Evolutionary conservation across 2,329 filamentous ascomycete species (phyloP), one percentile per base, ranked within the genome.

Genomic region (Dothiorella sarmentorum): DNA sequence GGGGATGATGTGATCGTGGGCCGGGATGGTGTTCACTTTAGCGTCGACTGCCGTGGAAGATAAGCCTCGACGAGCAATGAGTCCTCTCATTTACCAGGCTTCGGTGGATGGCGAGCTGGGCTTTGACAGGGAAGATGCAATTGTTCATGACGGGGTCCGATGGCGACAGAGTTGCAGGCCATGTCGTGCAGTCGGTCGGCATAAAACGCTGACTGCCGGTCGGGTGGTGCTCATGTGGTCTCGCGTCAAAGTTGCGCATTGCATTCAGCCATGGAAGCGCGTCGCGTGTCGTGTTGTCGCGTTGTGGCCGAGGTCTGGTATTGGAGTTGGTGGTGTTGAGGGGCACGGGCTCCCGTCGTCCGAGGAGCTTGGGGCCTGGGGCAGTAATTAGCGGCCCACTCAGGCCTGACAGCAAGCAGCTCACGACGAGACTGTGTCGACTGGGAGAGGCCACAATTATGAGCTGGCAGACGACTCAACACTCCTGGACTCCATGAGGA

Each of bases 1-100:
- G 33, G 17, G 35, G 45, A 52, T 58, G 56, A 58, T 51, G 56
- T 58, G 56, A 58, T 58, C 27, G 24, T 10, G 24, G 35, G 44
- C 17, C 33, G 10, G 26, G 56, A 58, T 58, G 56, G 26, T 58
- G 56, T 22, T 40, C 22, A 40, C 35, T 26, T 53, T 53, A 53
- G 49, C 49, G 49, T 37, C 35, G 13, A 5, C 35, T 37, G 11
- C 7, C 15, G 35, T 20, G 33, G n/a, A 7, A 33, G 33, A 38
- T 40, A 52, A 29, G 33, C 22, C 17, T 27, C n/a, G 22, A 22
- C 33, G 17, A 18, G 33, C 22, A 4, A 33, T 15, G 15, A 31
- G 22, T 27, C n/a, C 10, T 22, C 24, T 4, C 3, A 5, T 5
- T 38, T 15, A 22, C n/a, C 47, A 10, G 15, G 15, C 4, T 13